Evolutionary conservation across 2,329 filamentous ascomycete species (phyloP), one percentile per base, ranked within the genome.

Genomic region (Bipolaris victoriae): DNA sequence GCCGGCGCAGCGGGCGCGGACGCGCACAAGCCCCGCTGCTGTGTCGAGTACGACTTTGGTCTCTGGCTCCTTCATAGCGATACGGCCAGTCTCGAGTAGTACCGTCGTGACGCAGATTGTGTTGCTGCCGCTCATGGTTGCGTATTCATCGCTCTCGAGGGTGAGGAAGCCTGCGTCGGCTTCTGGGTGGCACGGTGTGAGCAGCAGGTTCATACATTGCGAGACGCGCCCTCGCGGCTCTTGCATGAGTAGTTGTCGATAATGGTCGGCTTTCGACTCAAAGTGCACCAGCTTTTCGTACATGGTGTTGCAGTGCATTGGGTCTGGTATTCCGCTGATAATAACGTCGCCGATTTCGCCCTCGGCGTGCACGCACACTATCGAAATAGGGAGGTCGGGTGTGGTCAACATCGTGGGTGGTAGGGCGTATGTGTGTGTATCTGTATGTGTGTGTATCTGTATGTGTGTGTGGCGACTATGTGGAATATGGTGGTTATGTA

Each of bases 291-390:
- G 64, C 60, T 83, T 83, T 3, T 82, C 80, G 55, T 75, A 80
- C 81, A 83, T 82, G 16, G 78, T 81, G 24, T 75, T 75, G 11
- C 76, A 61, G 16, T 52, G 77, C 1, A 73, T 67, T 1, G 76
- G 70, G 33, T 83, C 80, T 0, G 79, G 71, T 2, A 83, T 79
- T 16, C 81, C 82, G 15, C 80, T 80, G 10, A 78, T 74, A 44
- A 83, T 76, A 11, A 83, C 82, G 63, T 84, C 81, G 48, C 82
- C 78, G 0, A 82, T 79, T 65, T 79, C 76, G 49, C 79, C 79
- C 58, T 76, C 77, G 11, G 76, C 73, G 40, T 80, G 78, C 55
- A 71, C 72, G 9, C 37, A 50, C 5, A 49, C 49, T 43, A 55
- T 55, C 20, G 31, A 49, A 16, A 55, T 51, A 3, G 33, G 24